Evolutionary conservation across 495 filamentous ascomycete species (phyloP).

Genomic region (Penicillium salamii): DNA sequence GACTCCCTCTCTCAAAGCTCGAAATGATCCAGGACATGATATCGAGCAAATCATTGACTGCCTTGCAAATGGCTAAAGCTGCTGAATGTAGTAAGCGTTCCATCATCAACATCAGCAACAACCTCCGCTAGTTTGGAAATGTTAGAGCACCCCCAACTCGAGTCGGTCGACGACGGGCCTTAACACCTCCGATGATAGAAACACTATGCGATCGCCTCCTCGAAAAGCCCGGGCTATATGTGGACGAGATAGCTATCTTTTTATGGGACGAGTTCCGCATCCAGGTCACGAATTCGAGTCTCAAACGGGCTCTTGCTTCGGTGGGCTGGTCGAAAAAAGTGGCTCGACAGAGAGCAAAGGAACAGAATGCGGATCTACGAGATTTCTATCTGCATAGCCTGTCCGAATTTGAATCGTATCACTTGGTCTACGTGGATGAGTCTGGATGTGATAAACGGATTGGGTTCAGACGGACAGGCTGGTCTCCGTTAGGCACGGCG

Average conservation of each 20-base stretch:
- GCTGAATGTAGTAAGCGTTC: conserved; percentile 2
- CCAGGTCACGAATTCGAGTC: conserved; percentile 1
- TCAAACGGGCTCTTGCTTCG: conserved; percentile 6
- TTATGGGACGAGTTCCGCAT: conserved; percentile 14
- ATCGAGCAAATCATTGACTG: background rate
- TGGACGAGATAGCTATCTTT: conserved; percentile 18
- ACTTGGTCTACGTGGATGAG: conserved; percentile 34
- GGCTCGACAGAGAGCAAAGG: conserved; percentile 20
- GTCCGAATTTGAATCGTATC: conserved; percentile 26
- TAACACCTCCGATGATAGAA: conserved; percentile 3
- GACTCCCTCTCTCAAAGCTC: conserved; percentile 8
- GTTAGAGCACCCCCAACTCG: conserved; percentile 2
- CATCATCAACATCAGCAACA: conserved; percentile 2
- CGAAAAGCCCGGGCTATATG: conserved; percentile 9
- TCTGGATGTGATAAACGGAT: conserved; percentile 27
- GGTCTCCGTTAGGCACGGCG: conserved; percentile 26
- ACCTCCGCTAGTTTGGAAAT: background rate
- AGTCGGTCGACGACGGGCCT: background rate
- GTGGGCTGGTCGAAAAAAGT: conserved; percentile 12
- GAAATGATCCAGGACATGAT: background rate
- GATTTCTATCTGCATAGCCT: conserved; percentile 32
- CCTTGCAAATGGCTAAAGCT: conserved; percentile 1
- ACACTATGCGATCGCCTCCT: background rate
- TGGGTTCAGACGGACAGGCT: conserved; percentile 22
- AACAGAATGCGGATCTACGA: conserved; percentile 31